These are phyloP conservation scores for Thelephora aurantiotincta DNA, from an alignment of 768 basidiomycete species.

Conservation along the genomic window DNA sequence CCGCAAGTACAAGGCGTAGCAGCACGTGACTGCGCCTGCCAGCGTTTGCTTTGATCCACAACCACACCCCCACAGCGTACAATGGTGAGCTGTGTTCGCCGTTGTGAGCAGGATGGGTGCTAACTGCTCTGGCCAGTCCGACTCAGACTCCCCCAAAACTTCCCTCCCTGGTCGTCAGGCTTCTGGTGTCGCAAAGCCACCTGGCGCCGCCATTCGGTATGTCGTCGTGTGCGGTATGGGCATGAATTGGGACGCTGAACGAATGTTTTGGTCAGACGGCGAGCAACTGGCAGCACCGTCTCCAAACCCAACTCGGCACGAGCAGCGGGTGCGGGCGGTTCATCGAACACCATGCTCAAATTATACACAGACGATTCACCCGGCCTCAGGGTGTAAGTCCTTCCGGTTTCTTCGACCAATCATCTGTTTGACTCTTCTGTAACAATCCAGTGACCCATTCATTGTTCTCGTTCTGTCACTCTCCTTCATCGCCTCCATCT, in stretches of 20 bases:
- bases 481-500: conserved; percentile 94
- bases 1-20: not conserved
- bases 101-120: not conserved
- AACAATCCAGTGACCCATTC: conserved; percentile 74
- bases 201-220: conserved; percentile 73
- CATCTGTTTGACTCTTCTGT: not conserved
- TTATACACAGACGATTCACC: conserved; percentile 98
- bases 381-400: conserved; percentile 87
- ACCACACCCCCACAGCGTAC: not conserved
- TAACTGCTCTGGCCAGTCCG: conserved; percentile 37
- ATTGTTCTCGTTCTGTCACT: conserved; percentile 92
- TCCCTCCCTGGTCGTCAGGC: conserved; percentile 24
- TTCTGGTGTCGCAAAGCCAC: conserved; percentile 51
- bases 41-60: too few species aligned
- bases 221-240: not conserved
- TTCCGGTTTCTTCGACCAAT: conserved; percentile 1
- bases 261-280: conserved; percentile 33
- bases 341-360: conserved; percentile 96
- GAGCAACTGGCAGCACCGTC: conserved; percentile 51
- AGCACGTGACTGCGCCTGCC: too few species aligned
- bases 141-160: conserved; percentile 50
- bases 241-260: not conserved
- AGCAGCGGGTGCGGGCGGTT: conserved; percentile 90
- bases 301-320: conserved; percentile 76
- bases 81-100: not conserved